Evolutionary conservation across 371 early-diverging fungal genomes (phyloP), one percentile per base, ranked within the genome.

Genomic region (Circinella minor): DNA sequence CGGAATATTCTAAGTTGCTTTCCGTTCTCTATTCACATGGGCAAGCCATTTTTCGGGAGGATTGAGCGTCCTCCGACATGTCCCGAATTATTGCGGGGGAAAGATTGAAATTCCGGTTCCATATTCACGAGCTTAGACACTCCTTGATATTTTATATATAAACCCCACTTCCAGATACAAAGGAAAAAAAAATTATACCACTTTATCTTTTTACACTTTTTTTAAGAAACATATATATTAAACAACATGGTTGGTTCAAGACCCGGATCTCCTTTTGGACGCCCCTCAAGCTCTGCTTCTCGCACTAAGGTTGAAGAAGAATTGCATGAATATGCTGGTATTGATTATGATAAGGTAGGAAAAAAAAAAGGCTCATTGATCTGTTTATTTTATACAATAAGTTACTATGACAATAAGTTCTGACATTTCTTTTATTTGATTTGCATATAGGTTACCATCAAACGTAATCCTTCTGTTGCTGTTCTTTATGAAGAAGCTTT

Each of bases 401-500:
- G 47, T 9, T 15, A 47, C 47, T 11, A 47, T 47, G 47, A 47
- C 47, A 47, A 27, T 27, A 47, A 15, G 47, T 47, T 11, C 51
- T 51, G 51, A 51, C 15, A 17, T 51, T 51, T 13, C 43, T 11
- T 8, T 15, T 13, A n/a, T n/a, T 8, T 51, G 5, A 14, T 51
- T 13, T 14, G 15, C 39, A 15, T 55, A 61, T 55, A 84, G 76
- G 89, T 88, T 17, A 77, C 85, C 43, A 88, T 88, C 75, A 81
- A 84, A 72, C 88, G 86, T 64, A 93, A 93, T 57, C 84, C 92
- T 13, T 88, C 93, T 0, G 90, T 93, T 17, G 87, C 97, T 60
- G 89, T 91, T 51, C 89, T 97, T 39, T 98, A 98, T 78, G 98
- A 98, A 81, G 93, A 98, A 66, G 99, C 98, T 7, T 88, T 98